Conservation (phyloP, 2,329 filamentous ascomycete genomes). For the Microsporum ferrugineum region DNA sequence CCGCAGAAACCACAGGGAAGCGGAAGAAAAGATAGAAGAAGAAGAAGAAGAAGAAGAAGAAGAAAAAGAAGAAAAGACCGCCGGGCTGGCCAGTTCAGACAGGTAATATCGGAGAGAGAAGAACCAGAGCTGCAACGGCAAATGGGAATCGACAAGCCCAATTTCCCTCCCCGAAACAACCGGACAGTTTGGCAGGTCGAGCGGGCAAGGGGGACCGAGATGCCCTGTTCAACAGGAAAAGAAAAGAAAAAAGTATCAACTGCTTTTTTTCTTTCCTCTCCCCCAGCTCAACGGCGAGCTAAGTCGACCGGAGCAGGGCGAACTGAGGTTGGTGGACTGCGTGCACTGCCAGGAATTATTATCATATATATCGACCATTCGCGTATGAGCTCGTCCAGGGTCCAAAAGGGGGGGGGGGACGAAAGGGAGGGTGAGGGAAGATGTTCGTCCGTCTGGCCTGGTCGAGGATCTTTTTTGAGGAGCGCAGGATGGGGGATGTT, state of each 20-base stretch:
- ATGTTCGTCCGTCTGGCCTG: background rate
- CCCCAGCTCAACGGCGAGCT: background rate
- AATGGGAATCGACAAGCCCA: background rate
- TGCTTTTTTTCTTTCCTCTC: no score
- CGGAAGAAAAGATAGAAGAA: no score
- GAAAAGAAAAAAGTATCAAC: background rate
- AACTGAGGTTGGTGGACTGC: background rate
- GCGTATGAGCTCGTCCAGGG: background rate
- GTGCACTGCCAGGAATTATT: background rate
- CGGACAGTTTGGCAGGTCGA: constrained; percentile 1
- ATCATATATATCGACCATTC: background rate
- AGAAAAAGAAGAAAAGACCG: background rate
- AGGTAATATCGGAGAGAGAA: background rate
- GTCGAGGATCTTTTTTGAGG: background rate
- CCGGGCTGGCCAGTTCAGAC: background rate
- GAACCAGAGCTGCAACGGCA: background rate
- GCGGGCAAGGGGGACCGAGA: background rate
- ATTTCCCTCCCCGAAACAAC: constrained; percentile 3
- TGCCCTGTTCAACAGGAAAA: background rate
- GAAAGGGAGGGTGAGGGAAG: no score
- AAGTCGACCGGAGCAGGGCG: background rate
- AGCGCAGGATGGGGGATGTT: background rate
- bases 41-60: background rate
- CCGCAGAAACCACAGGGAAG: no score
- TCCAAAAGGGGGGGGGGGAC: no score